Evolutionary conservation across 495 filamentous ascomycete species (phyloP).

Genomic region (Staphylotrichum longicolle): DNA sequence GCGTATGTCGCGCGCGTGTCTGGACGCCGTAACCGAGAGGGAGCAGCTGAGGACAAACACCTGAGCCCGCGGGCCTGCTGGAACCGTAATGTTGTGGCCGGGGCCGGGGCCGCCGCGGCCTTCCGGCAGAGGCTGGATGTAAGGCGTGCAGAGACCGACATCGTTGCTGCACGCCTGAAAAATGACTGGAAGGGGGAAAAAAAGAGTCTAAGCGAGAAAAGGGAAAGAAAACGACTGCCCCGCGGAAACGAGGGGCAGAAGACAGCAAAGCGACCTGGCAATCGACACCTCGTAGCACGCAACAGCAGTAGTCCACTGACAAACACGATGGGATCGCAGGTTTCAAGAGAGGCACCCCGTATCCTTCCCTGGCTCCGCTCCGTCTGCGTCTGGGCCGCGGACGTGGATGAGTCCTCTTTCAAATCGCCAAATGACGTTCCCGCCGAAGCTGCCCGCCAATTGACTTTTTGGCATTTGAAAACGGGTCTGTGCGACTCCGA

Average conservation of each 20-base stretch:
- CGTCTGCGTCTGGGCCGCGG: neutral
- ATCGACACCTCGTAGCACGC: neutral
- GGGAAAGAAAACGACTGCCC: slow-evolving; percentile 4
- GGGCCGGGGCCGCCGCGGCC: slow-evolving; percentile 20
- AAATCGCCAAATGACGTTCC: slow-evolving; percentile 30
- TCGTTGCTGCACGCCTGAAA: slow-evolving; percentile 18
- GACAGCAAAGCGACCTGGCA: neutral
- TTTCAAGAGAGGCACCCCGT: neutral
- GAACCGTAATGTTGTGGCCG: slow-evolving; percentile 10
- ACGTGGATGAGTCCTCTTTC: neutral
- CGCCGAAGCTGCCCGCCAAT: slow-evolving; percentile 25
- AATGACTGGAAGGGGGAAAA: neutral
- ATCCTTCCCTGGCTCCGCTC: neutral
- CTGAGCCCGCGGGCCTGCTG: slow-evolving; percentile 22
- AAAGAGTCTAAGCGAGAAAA: neutral
- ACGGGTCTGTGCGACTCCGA: slow-evolving; percentile 24
- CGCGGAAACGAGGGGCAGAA: slow-evolving; percentile 8
- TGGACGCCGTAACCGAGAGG: slow-evolving; percentile 14
- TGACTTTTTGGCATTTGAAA: slow-evolving; percentile 30
- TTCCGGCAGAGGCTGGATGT: slow-evolving; percentile 32
- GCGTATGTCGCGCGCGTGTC: slow-evolving; percentile 1
- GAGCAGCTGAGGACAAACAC: slow-evolving; percentile 22
- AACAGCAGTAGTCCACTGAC: neutral
- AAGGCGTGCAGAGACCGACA: slow-evolving; percentile 34
- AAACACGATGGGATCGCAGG: neutral